Evolutionary conservation across 2,329 filamentous ascomycete genomes (phyloP), one percentile per base, ranked within the genome.

Genomic region (Pseudogymnoascus sp.): DNA sequence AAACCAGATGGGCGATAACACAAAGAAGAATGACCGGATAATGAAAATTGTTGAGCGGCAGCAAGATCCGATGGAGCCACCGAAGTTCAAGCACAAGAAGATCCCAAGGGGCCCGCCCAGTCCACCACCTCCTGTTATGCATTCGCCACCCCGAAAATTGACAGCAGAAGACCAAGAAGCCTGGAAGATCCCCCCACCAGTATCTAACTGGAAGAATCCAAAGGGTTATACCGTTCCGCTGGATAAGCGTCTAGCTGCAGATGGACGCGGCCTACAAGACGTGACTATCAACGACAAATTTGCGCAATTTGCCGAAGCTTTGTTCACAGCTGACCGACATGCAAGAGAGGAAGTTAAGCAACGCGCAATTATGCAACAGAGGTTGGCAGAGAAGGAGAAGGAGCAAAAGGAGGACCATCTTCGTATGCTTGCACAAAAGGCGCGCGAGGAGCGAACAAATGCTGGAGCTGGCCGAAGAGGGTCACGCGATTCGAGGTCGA

Each of bases 121-220:
- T 58, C 94, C 94, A 2, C 94, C 94, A 1, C 90, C 94, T 14
- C 94, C 94, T 1, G 85, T 99, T 57, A 90, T 99, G 85, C 92
- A 96, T 73, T 96, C 91, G 2, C 94, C 94, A 12, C 92, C 94
- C 0, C 82, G 94, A 64, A 99, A 97, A 71, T 81, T 99, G 64
- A 99, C 94, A 1, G 94, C 93, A 5, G 92, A 96, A 73, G 94
- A 99, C 68, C 93, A 97, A 74, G 94, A 97, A 74, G 90, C 90
- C 62, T 99, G 94, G 94, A 91, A 87, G 70, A 97, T 90, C 33
- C 87, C 87, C 0, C 91, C 93, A 2, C 90, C 93, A 0, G 87
- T 99, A 1, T 96, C 90, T 18, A 97, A 97, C 74, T 99, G 94
- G 94, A 99, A 99, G 82, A 99, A 99, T 73, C 90, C 93, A 1